These are phyloP conservation scores for Eimeria brunetti DNA, from an alignment of 169 alveolate genomes.

Conservation along the genomic window DNA sequence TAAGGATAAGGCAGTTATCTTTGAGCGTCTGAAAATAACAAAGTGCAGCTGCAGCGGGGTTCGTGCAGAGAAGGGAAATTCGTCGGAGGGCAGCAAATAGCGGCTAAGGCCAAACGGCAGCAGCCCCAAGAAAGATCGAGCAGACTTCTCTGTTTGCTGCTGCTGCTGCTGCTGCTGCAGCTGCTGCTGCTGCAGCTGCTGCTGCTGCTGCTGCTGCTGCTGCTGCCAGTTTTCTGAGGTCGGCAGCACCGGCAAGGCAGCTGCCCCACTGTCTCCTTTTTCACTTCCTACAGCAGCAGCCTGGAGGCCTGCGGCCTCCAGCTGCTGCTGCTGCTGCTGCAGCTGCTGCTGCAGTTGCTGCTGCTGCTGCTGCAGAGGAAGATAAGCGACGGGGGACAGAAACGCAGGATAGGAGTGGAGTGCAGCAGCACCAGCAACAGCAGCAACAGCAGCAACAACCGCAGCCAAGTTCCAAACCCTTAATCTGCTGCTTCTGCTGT, in stretches of 20 bases:
- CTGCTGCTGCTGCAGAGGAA: conserved; percentile 12
- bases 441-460: conserved; percentile 16
- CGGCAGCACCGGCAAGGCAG: neutral
- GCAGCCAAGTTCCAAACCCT: neutral
- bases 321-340: too few species aligned
- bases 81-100: neutral
- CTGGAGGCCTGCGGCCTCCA: neutral
- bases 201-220: neutral
- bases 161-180: neutral
- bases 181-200: neutral
- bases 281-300: neutral
- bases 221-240: neutral
- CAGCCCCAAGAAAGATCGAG: conserved; percentile 35
- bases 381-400: neutral
- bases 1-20: neutral
- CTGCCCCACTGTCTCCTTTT: neutral
- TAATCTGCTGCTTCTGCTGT: neutral
- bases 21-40: conserved; percentile 30
- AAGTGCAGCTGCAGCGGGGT: conserved; percentile 72
- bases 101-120: conserved; percentile 27
- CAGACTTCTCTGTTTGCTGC: neutral
- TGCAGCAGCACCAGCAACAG: neutral
- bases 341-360: too few species aligned
- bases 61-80: conserved; percentile 38
- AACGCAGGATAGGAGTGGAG: neutral